Evolutionary conservation across 139 green algal genomes (phyloP), one percentile per base, ranked within the genome.

Genomic region (Bryopsis sp.): DNA sequence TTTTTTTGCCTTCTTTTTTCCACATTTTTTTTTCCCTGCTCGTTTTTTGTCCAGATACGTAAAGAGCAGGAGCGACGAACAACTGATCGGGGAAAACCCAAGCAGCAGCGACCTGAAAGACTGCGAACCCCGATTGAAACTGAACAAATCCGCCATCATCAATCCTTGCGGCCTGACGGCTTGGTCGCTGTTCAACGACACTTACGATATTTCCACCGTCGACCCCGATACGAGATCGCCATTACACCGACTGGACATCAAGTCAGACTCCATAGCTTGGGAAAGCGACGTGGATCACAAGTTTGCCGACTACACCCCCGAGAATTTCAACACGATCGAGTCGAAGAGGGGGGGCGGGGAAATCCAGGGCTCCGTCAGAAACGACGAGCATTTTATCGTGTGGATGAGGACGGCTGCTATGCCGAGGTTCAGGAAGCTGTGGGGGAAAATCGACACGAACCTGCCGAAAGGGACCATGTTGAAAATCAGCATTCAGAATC

Each of bases 161-260:
- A 85, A 86, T 48, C 94, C 94, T 2, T 99, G 94, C 75, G 94
- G 94, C 29, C 82, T 98, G 31, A 82, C 92, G 0, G 88, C 94
- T 0, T 94, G 90, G 81, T 89, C 77, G 39, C 82, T 86, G 65
- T 99, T 99, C 86, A 99, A 99, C 67, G 94, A 96, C 78, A 86
- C 81, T 2, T 95, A 85, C 68, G 15, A 61, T 26, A 61, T 29
- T 61, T 26, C 33, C 5, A 7, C 22, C 15, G 50, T 5, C 50
- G 31, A 61, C 6, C 31, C 33, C 11, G 50, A 61, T 36, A 61
- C 24, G 24, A 32, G 50, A 8, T 32, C 19, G 58, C 8, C 7
- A 65, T 26, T 8, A 65, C 43, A 5, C 8, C n/a, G 24, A 31
- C 15, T 86, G 57, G 11, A 50, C 31, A 39, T 92, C n/a, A 62